Evolutionary conservation across 1,284 basidiomycete species (phyloP).

Genomic region (Xerocomus minutiporus): DNA sequence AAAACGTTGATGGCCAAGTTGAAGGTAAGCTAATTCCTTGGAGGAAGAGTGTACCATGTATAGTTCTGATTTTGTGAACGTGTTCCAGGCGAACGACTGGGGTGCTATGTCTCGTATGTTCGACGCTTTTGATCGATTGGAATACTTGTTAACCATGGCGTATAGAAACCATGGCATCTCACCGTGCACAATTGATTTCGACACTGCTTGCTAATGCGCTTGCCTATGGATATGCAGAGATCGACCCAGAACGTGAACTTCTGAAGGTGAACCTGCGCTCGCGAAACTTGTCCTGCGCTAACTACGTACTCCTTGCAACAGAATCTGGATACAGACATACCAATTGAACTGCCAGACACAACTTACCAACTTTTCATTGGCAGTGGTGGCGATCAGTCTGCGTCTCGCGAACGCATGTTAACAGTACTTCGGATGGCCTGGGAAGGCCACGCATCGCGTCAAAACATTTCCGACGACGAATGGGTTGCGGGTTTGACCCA

Average conservation of each 20-base stretch:
- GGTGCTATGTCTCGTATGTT: slow-evolving; percentile 51
- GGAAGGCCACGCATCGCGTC: slow-evolving; percentile 31
- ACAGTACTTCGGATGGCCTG: slow-evolving; percentile 32
- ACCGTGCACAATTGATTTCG: slow-evolving; percentile 33
- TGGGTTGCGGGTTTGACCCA: slow-evolving; percentile 39
- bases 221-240: slow-evolving; percentile 42
- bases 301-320: slow-evolving; percentile 12
- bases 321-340: slow-evolving; percentile 48
- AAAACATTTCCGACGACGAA: slow-evolving; percentile 33
- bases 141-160: background rate
- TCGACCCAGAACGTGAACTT: slow-evolving; percentile 42
- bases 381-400: slow-evolving; percentile 15
- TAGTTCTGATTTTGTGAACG: background rate
- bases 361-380: slow-evolving; percentile 37
- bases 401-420: slow-evolving; percentile 32
- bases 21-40: slow-evolving; percentile 38
- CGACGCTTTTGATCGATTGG: background rate
- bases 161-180: slow-evolving; percentile 53
- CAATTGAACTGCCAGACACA: slow-evolving; percentile 37
- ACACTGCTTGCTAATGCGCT: slow-evolving; percentile 42
- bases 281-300: fast-evolving
- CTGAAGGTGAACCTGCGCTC: slow-evolving; percentile 39
- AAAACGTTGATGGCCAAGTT: slow-evolving; percentile 66
- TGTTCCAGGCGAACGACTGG: slow-evolving; percentile 54
- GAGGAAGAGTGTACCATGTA: too few relatives aligned